A percentile compares a stretch with the other conserved stretches of the same genome.
These are phyloP conservation scores for Trichoderma asperelloides DNA, from an alignment of 495 filamentous ascomycete species.

Conservation along the genomic window DNA sequence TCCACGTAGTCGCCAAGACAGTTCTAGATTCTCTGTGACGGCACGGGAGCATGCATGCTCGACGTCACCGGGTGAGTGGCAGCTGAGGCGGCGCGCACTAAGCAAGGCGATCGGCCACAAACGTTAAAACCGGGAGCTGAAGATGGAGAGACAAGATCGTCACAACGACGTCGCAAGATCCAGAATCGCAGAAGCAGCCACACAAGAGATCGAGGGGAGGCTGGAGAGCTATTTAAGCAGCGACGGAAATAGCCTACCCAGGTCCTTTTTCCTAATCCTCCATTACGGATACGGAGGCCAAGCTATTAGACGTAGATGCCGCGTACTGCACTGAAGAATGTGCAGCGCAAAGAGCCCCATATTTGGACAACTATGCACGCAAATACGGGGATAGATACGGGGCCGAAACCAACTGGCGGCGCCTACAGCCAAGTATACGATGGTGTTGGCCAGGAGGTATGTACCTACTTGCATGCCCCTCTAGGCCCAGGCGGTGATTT, in stretches of 20 bases:
- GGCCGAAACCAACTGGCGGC: neutral
- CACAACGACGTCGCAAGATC: neutral
- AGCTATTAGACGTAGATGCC: neutral
- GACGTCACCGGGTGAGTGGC: constrained; percentile 1
- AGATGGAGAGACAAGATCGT: constrained; percentile 2
- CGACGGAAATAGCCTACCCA: neutral
- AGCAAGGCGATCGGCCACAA: neutral
- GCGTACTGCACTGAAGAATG: neutral
- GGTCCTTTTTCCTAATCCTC: neutral
- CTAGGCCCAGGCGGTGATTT: neutral
- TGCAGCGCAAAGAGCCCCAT: neutral
- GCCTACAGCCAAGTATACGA: neutral
- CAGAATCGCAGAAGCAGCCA: neutral
- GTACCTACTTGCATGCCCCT: no score
- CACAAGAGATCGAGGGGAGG: neutral
- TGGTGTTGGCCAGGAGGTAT: no score
- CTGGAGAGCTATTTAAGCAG: neutral
- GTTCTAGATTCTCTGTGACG: neutral
- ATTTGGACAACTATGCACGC: neutral
- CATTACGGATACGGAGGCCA: neutral
- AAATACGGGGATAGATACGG: neutral
- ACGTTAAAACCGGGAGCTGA: neutral
- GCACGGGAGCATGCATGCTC: neutral
- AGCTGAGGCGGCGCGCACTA: constrained; percentile 7
- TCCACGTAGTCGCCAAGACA: neutral